Evolutionary conservation across 768 basidiomycete genomes (phyloP).

Genomic region (Leccinum truebloodii): DNA sequence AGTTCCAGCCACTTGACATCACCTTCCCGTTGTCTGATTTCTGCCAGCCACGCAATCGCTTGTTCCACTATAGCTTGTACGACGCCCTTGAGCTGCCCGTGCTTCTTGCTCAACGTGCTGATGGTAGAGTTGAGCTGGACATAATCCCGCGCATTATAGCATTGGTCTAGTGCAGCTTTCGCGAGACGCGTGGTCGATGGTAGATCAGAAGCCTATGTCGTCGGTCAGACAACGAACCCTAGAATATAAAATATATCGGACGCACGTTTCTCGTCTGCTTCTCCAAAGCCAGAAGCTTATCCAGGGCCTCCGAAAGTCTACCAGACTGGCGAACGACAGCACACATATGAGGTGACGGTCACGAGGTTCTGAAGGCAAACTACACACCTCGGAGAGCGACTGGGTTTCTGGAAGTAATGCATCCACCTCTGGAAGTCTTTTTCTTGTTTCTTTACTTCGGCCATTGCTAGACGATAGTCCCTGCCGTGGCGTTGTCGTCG

Average conservation of each 20-base stretch:
- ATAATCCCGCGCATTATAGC: constrained; percentile 72
- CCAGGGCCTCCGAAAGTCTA: too few relatives aligned
- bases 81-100: constrained; percentile 91
- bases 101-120: constrained; percentile 83
- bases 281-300: too few relatives aligned
- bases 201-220: constrained; percentile 84
- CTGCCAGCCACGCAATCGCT: constrained; percentile 78
- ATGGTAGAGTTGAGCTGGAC: constrained; percentile 70
- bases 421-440: too few relatives aligned
- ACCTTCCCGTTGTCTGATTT: constrained; percentile 67
- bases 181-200: constrained; percentile 87
- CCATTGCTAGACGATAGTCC: too few relatives aligned
- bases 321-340: too few relatives aligned
- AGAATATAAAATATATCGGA: background rate
- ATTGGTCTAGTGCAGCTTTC: constrained; percentile 68
- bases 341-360: too few relatives aligned
- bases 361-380: too few relatives aligned
- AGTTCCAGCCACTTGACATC: constrained; percentile 81
- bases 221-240: background rate
- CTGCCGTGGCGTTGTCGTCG: too few relatives aligned
- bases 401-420: too few relatives aligned
- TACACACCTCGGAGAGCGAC: too few relatives aligned
- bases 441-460: too few relatives aligned
- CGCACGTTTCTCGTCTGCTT: too few relatives aligned
- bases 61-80: constrained; percentile 92